Evolutionary conservation across 805 yeast genomes (phyloP).

Genomic region (Nakazawaea sp.): DNA sequence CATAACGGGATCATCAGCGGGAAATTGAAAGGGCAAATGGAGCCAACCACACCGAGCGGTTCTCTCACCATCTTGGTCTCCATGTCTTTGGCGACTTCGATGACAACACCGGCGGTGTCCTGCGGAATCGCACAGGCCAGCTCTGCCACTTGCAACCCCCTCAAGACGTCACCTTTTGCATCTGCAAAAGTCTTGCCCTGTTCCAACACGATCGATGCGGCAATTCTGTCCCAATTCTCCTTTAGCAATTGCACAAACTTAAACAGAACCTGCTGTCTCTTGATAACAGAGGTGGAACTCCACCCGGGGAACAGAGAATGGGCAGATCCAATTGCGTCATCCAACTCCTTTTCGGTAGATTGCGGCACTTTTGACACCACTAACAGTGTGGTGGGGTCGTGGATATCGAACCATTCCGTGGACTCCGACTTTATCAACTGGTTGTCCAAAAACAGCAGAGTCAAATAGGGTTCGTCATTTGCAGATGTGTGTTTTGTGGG

Average conservation of each 20-base stretch:
- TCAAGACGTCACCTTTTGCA: constrained; percentile 67
- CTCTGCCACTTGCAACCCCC: constrained; percentile 77
- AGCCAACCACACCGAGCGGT: constrained; percentile 71
- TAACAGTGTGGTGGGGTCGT: constrained; percentile 69
- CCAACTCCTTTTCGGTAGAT: constrained; percentile 58
- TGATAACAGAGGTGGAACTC: constrained; percentile 41
- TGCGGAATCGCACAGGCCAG: constrained; percentile 61
- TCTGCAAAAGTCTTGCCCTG: constrained; percentile 76
- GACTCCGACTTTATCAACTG: constrained; percentile 43
- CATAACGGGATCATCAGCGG: constrained; percentile 80
- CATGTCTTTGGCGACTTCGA: constrained; percentile 70
- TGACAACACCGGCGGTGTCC: constrained; percentile 54
- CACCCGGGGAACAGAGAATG: constrained; percentile 53
- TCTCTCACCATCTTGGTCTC: constrained; percentile 72
- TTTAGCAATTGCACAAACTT: constrained; percentile 59
- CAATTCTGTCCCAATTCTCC: constrained; percentile 61
- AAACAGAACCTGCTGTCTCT: constrained; percentile 59
- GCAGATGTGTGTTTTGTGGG: constrained; percentile 33
- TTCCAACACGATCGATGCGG: constrained; percentile 57
- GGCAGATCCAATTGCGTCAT: constrained; percentile 60
- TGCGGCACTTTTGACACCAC: constrained; percentile 69
- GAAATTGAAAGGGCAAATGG: constrained; percentile 77
- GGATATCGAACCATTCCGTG: constrained; percentile 57
- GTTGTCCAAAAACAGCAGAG: constrained; percentile 46
- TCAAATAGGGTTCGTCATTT: constrained; percentile 36